phyloP scores from a whole-genome alignment of 2,329 filamentous ascomycete species.

The Fusarium graminum region DNA sequence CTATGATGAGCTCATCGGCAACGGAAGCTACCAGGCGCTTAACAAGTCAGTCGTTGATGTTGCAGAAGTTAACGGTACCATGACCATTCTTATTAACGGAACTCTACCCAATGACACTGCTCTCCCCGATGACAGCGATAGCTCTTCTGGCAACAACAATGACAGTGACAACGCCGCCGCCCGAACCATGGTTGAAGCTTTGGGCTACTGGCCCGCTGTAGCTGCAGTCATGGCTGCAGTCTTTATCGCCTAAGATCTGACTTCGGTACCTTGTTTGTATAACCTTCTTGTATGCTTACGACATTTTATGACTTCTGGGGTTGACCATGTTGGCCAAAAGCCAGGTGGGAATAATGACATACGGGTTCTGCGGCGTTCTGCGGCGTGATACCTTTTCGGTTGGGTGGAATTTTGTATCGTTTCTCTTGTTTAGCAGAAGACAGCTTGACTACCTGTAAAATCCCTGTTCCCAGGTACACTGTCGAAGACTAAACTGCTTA shows the following conservation, averaged over 20 bases:
- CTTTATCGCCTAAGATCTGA: slow-evolving; percentile 55
- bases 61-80: slow-evolving; percentile 69
- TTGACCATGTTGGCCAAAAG: neutral
- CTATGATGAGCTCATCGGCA: slow-evolving; percentile 72
- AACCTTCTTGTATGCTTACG: slow-evolving; percentile 32
- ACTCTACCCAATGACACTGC: slow-evolving; percentile 80
- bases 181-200: slow-evolving; percentile 52
- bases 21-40: slow-evolving; percentile 70
- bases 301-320: slow-evolving; percentile 24
- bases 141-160: neutral
- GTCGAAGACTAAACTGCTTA: neutral
- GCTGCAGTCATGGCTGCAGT: slow-evolving; percentile 61
- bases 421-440: neutral
- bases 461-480: neutral
- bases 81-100: slow-evolving; percentile 79
- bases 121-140: slow-evolving; percentile 48
- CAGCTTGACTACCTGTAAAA: slow-evolving; percentile 7
- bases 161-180: slow-evolving; percentile 45
- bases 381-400: slow-evolving; percentile 29
- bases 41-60: slow-evolving; percentile 74
- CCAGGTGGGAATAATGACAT: slow-evolving; percentile 5
- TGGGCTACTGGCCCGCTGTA: slow-evolving; percentile 65
- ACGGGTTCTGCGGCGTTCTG: slow-evolving; percentile 18
- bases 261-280: slow-evolving; percentile 12
- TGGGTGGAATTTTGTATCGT: slow-evolving; percentile 13